Evolutionary conservation across 2,329 filamentous ascomycete species (phyloP), one percentile per base, ranked within the genome.

Genomic region (Sclerotinia sclerotiorum): DNA sequence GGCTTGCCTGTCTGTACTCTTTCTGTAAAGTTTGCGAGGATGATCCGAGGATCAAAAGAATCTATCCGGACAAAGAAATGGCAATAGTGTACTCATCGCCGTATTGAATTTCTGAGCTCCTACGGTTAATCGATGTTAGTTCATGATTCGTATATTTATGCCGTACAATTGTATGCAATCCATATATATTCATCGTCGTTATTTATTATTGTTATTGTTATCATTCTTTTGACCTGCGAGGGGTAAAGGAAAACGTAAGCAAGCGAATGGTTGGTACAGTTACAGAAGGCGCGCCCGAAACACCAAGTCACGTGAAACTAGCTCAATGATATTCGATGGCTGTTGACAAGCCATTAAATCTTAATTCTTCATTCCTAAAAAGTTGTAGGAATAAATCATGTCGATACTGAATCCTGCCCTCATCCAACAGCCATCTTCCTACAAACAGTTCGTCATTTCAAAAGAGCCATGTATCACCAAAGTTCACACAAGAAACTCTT

Each of bases 271-370:
- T 67, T 55, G 56, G 62, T 61, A 46, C 46, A 62, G 65, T 67
- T 62, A 67, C 46, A 63, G 65, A 44, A 68, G 49, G 57, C 65
- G 57, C 65, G 65, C n/a, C 6, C 32, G 10, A 51, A 42, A 56
- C 68, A 24, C 68, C 48, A 51, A 44, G 55, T 62, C 65, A 69
- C 68, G 68, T 69, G 68, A 42, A 39, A 15, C 8, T 4, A 27
- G 2, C 15, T 21, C n/a, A 51, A 27, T 5, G 55, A 27, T 17
- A n/a, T 42, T 17, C 39, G 21, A 39, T 24, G 44, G 55, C 55
- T 15, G 32, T 35, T 35, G 32, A 35, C 32, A 35, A 6, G n/a
- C n/a, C n/a, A n/a, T n/a, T n/a, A n/a, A n/a, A n/a, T n/a, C 6
- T 35, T 35, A 35, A 35, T 35, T 35, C 6, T 6, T 35, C 19